These are phyloP conservation scores for Drosera capensis DNA, from an alignment of 148 eudicot species.

Conservation along the genomic window DNA sequence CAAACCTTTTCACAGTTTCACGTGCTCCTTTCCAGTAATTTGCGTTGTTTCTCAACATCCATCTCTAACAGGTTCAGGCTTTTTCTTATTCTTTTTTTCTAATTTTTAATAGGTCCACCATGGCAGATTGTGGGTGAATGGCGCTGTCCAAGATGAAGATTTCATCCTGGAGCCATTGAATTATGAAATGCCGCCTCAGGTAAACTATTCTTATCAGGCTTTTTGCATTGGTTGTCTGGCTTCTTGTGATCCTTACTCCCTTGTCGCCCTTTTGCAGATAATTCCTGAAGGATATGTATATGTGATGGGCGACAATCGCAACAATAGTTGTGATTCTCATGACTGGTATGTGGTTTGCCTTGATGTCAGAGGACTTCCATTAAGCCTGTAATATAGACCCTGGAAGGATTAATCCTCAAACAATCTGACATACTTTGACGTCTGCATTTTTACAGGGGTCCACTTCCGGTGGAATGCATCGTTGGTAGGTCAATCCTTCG, in stretches of 20 bases:
- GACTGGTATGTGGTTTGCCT: no score
- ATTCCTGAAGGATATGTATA: slow-evolving; percentile 83
- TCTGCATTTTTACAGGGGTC: slow-evolving; percentile 37
- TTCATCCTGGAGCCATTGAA: slow-evolving; percentile 72
- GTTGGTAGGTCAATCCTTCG: slow-evolving; percentile 50
- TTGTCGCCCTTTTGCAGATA: slow-evolving; percentile 25
- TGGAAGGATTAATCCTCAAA: background rate
- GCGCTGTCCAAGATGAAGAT: slow-evolving; percentile 51
- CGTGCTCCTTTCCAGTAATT: background rate
- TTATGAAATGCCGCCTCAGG: slow-evolving; percentile 75
- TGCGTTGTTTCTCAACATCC: background rate
- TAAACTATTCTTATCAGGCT: slow-evolving; percentile 7
- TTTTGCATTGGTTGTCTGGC: background rate
- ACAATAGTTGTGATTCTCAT: slow-evolving; percentile 85
- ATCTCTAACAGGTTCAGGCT: background rate
- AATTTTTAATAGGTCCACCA: slow-evolving; percentile 33
- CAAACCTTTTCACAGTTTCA: background rate
- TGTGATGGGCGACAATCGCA: slow-evolving; percentile 93
- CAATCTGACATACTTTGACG: no score
- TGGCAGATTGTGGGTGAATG: slow-evolving; percentile 64
- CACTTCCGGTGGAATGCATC: slow-evolving; percentile 48
- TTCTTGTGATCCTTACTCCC: background rate
- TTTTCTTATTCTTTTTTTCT: background rate
- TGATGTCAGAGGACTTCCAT: slow-evolving; percentile 5
- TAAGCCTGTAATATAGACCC: background rate